phyloP scores from a whole-genome alignment of 352 stramenopile species.

The Globisporangium canariense region DNA sequence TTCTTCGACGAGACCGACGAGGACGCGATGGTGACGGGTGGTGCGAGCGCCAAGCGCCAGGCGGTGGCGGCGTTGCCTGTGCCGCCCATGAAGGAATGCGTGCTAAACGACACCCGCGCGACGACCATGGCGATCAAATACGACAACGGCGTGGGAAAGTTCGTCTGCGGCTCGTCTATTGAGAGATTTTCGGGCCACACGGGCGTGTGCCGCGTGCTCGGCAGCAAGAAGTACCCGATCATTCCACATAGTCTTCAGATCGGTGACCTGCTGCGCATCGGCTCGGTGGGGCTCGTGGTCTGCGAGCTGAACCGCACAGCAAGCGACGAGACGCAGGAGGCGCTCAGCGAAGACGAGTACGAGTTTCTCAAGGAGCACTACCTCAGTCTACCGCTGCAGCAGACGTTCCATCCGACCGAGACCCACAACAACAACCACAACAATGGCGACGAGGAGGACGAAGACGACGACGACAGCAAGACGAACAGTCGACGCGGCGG shows the following conservation, averaged over 20 bases:
- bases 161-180: slow-evolving; percentile 82
- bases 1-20: slow-evolving; percentile 13
- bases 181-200: slow-evolving; percentile 91
- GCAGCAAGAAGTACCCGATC: slow-evolving; percentile 83
- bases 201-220: slow-evolving; percentile 87
- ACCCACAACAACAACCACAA: slow-evolving; percentile 23
- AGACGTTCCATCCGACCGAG: slow-evolving; percentile 75
- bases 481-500: slow-evolving; percentile 5
- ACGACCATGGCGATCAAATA: slow-evolving; percentile 79
- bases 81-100: slow-evolving; percentile 75
- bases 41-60: slow-evolving; percentile 5
- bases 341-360: slow-evolving; percentile 82
- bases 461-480: slow-evolving; percentile 25
- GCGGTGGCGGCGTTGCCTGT: not conserved
- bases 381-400: slow-evolving; percentile 73
- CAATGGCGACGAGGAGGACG: slow-evolving; percentile 30
- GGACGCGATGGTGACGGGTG: not conserved
- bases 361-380: slow-evolving; percentile 88
- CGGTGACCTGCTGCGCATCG: slow-evolving; percentile 85
- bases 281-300: slow-evolving; percentile 90
- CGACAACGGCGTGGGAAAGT: slow-evolving; percentile 55
- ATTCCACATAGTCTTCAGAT: slow-evolving; percentile 73
- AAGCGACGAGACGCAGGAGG: slow-evolving; percentile 63
- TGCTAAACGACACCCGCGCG: slow-evolving; percentile 78
- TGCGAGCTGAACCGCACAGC: slow-evolving; percentile 84